These are phyloP conservation scores for Epithele typhae DNA, from an alignment of 768 basidiomycete genomes.

Conservation along the genomic window DNA sequence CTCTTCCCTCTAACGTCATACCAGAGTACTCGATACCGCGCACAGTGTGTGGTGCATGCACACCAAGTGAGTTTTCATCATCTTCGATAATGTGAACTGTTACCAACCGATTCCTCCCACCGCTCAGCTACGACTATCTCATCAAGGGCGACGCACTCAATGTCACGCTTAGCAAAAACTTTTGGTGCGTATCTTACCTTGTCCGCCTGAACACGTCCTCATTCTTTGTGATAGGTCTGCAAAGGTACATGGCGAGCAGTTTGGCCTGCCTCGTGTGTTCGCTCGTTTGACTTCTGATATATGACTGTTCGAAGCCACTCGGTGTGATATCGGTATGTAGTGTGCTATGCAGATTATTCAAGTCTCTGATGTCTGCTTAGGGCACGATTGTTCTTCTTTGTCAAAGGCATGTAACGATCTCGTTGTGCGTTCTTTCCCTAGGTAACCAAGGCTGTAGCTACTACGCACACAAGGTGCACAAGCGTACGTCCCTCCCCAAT, in stretches of 20 bases:
- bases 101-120: no score
- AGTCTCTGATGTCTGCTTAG: background rate
- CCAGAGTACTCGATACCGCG: background rate
- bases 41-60: conserved; percentile 5
- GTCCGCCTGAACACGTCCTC: background rate
- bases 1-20: background rate
- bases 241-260: background rate
- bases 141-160: background rate
- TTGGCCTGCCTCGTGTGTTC: background rate
- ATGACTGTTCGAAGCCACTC: conserved; percentile 1
- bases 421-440: no score
- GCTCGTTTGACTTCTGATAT: no score
- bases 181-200: background rate
- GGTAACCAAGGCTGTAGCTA: no score
- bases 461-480: background rate
- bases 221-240: background rate
- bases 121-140: background rate
- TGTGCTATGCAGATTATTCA: background rate
- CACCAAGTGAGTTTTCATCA: background rate
- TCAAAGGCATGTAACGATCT: background rate
- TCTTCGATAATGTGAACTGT: no score
- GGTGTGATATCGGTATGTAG: conserved; percentile 1
- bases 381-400: conserved; percentile 4
- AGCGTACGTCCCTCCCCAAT: background rate
- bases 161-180: background rate